Evolutionary conservation across 768 basidiomycete genomes (phyloP), one percentile per base, ranked within the genome.

Genomic region (Holtermannia corniformis): DNA sequence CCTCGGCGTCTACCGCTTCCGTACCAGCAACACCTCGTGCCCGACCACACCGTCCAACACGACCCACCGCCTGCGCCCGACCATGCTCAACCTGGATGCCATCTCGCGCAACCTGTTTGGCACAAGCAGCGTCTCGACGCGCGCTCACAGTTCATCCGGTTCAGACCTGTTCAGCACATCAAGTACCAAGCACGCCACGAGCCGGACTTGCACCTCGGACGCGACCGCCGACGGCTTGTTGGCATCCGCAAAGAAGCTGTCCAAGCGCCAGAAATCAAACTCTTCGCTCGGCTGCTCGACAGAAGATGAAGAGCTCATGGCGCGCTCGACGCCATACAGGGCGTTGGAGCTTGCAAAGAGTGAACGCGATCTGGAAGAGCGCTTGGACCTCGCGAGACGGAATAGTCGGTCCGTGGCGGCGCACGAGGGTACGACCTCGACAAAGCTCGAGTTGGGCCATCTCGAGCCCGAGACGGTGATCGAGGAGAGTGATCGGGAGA

Each of bases 31-130:
- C 49, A 83, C 76, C 41, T 83, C 91, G 21, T 73, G 79, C n/a
- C 91, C 92, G 4, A 80, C 83, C 1, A 96, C 91, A 0, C 92
- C 91, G 3, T 87, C 86, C 0, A 79, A 82, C 0, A 43, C 50
- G 12, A 80, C 78, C 44, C 80, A 82, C n/a, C 82, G 85, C 37
- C 77, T 80, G 16, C 76, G 80, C 57, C 86, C 83, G 1, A 82
- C 85, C n/a, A 87, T 89, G 47, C 89, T 93, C 66, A 83, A 86
- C 27, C 77, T 96, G 49, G 91, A 96, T 64, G 85, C 82, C 19
- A 84, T 96, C 60, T 90, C 88, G 19, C 81, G 88, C 42, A 91
- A 89, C 71, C 78, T 96, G 24, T 92, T 95, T 73, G 85, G 83
- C 7, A 75, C 81, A 7, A 60, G 64, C 20, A 64, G 62, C 23